Base-by-base conservation (phyloP, 495 filamentous ascomycete species). In the Sordaria brevicollis region DNA sequence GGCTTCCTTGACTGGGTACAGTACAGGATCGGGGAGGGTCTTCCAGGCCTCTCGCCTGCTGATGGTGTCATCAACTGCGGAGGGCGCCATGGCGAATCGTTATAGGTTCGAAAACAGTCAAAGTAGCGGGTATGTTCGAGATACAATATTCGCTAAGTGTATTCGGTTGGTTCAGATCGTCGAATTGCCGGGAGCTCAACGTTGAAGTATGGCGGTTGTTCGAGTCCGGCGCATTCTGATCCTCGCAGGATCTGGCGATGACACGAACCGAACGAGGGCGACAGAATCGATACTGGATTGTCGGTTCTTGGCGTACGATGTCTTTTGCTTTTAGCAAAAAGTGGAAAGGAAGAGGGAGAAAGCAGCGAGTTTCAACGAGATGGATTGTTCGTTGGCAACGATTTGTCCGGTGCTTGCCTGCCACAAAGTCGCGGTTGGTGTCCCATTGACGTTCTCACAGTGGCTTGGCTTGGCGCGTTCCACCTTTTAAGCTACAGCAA, bases 1-100 rank as follows among this genome's bases (percentile, higher is more conserved):
- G 41, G 88, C 89, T 74, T 97, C 93, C 74, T 86, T 86, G 68
- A 89, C 86, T 36, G 80, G 78, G 71, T 83, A 85, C 6, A 85
- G 75, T 7, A 75, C 81, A 1, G 83, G 78, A 11, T 82, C 78
- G 0, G 83, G 82, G 19, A 84, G 80, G 5, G 71, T 80, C 74
- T 78, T 83, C 73, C 79, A 79, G 1, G 74, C 74, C 4, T 80
- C 78, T 41, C 77, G 73, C 41, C 72, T 74, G 69, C 65, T 69
- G 34, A 78, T 76, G 3, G 80, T 76, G 21, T 78, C 75, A 38
- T 81, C 81, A 41, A 80, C 73, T 2, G 80, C 80, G 25, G 82
- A 83, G 13, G 82, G 82, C 57, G 83, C 80, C 83, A 85, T 85
- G 38, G 69, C 67, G 62, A 69, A 38, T 25, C 11, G n/a, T 15